Base-by-base conservation (phyloP, 1,284 basidiomycete species). In the Athelia sp. region DNA sequence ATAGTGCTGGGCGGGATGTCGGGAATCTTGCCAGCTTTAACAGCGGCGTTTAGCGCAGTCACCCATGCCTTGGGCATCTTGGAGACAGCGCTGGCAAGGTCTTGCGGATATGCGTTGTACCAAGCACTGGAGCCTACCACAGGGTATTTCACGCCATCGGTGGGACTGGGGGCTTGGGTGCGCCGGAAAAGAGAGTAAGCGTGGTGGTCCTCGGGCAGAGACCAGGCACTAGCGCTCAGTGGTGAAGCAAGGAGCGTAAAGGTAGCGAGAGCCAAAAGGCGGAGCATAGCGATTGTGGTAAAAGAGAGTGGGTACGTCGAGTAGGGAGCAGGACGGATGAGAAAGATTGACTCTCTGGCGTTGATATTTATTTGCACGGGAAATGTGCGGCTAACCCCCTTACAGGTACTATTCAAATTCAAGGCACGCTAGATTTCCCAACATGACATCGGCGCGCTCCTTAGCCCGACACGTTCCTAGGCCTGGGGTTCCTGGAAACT, bases 1-100 rank as follows among this genome's bases (percentile, higher is more conserved):
- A 65, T 65, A 11, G 71, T 73, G 4, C 83, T 70, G 38, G 62
- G 55, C 10, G 87, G 81, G 49, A 90, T 72, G 58, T 81, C 61
- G 10, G 90, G 90, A 49, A 93, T 90, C 57, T 79, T 80, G 24
- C 76, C 76, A 1, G 71, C 66, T 17, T 63, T 55, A 47, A 72
- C 66, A 44, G 76, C 76, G 15, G 64, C 61, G 50, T 68, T 61
- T 57, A 76, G 68, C 3, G 75, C 74, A 59, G 74, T 68, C 31
- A 69, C 57, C 78, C 78, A 81, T 17, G 59, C 43, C 51, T 70
- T 54, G 4, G 74, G 71, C 47, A 69, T 61, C 34, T 55, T 50
- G 23, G 50, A 52, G 26, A 29, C 26, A n/a, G 58, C 47, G 52
- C 67, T 60, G 24, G 64, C 57, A 26, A 62, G 60, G 40, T 46